phyloP scores from a whole-genome alignment of 2,329 filamentous ascomycete genomes.

The Fusarium pilosicola region DNA sequence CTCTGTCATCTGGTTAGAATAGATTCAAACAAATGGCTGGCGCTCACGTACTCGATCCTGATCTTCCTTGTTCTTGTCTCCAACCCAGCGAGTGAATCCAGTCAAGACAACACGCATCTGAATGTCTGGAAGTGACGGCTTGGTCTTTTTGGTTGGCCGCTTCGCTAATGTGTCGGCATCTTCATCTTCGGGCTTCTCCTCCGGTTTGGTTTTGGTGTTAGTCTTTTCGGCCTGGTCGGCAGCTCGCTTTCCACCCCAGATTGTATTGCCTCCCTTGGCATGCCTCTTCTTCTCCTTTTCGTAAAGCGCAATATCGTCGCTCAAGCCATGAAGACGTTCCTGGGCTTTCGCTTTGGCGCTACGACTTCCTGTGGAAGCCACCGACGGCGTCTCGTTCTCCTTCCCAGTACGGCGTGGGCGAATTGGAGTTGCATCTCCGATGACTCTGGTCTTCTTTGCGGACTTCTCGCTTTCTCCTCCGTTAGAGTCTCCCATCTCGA shows the following conservation, averaged over 20 bases:
- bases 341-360: conserved; percentile 89
- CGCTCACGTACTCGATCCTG: conserved; percentile 75
- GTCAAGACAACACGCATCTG: conserved; percentile 83
- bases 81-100: conserved; percentile 84
- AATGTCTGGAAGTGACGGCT: conserved; percentile 69
- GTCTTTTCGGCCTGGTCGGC: conserved; percentile 67
- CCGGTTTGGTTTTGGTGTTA: conserved; percentile 57
- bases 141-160: conserved; percentile 69
- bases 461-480: conserved; percentile 51
- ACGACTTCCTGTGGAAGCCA: conserved; percentile 74
- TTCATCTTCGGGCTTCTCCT: conserved; percentile 57
- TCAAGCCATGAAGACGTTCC: conserved; percentile 79
- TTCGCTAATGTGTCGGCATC: conserved; percentile 58
- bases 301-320: conserved; percentile 87
- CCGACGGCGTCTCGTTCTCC: conserved; percentile 84
- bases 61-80: conserved; percentile 77
- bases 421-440: conserved; percentile 52
- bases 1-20: conserved; percentile 60
- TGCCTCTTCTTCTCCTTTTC: conserved; percentile 91
- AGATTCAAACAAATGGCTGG: not conserved
- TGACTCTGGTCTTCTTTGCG: conserved; percentile 39
- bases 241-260: conserved; percentile 72
- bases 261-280: conserved; percentile 57
- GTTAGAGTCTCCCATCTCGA: conserved; percentile 57
- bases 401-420: conserved; percentile 67